Percentiles rank a stretch among this genome's conserved stretches.
These are phyloP conservation scores for Aphanoascus verrucosus DNA, from an alignment of 2,329 filamentous ascomycete species.

Conservation along the genomic window DNA sequence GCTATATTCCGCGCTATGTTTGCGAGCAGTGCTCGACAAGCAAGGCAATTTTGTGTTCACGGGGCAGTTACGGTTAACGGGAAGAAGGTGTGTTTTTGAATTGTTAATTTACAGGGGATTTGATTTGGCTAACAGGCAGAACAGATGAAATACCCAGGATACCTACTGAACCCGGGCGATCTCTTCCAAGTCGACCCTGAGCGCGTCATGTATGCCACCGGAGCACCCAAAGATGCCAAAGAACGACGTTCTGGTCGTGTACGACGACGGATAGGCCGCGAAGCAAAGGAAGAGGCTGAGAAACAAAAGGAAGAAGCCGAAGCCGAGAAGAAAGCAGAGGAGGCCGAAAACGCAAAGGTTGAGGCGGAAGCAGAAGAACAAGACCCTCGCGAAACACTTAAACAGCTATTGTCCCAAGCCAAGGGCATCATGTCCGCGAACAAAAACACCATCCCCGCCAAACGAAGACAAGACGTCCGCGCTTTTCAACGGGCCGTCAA, in stretches of 20 bases:
- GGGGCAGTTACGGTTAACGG: conserved; percentile 93
- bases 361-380: conserved; percentile 20
- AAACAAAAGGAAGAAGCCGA: conserved; percentile 23
- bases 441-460: conserved; percentile 48
- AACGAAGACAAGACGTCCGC: conserved; percentile 65
- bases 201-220: conserved; percentile 78
- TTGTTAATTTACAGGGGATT: not conserved
- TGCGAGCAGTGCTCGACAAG: conserved; percentile 84
- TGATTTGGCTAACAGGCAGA: not conserved
- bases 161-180: conserved; percentile 91
- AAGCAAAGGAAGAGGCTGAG: conserved; percentile 19
- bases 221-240: conserved; percentile 51
- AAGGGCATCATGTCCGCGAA: conserved; percentile 49
- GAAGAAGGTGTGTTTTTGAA: conserved; percentile 57
- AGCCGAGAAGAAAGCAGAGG: conserved; percentile 22
- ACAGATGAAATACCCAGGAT: conserved; percentile 84
- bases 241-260: conserved; percentile 32
- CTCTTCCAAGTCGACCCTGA: conserved; percentile 95
- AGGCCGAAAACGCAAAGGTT: conserved; percentile 17
- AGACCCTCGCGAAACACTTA: conserved; percentile 40
- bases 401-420: conserved; percentile 46
- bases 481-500: conserved; percentile 57
- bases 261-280: conserved; percentile 18
- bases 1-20: conserved; percentile 90
- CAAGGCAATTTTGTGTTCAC: conserved; percentile 86